phyloP scores from a whole-genome alignment of 345 rosid species.

The Corchorus olitorius region DNA sequence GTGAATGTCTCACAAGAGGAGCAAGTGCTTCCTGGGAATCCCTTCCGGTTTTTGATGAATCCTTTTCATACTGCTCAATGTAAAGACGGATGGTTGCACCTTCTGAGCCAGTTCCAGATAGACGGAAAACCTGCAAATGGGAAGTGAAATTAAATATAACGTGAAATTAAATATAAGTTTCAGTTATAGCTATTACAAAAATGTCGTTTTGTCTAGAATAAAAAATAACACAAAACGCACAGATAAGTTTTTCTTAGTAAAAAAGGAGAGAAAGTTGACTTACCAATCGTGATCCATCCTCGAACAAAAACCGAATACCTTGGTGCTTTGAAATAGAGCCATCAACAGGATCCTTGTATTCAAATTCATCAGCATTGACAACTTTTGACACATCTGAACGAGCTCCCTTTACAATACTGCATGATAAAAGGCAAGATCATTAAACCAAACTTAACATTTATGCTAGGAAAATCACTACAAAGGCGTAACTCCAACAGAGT shows the following conservation, averaged over 20 bases:
- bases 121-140: conserved; percentile 79
- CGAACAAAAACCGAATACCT: conserved; percentile 92
- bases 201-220: background rate
- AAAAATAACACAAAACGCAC: background rate
- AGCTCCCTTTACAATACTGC: conserved; percentile 71
- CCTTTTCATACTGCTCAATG: conserved; percentile 96
- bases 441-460: background rate
- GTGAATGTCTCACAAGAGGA: conserved; percentile 67
- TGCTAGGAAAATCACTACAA: background rate
- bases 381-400: conserved; percentile 74
- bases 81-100: conserved; percentile 98
- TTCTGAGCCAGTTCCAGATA: conserved; percentile 98
- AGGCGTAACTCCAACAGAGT: background rate
- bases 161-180: background rate
- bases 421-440: conserved; percentile 11
- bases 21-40: conserved; percentile 87
- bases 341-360: conserved; percentile 97
- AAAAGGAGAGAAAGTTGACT: conserved; percentile 23
- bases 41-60: conserved; percentile 84
- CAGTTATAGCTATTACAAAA: background rate
- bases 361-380: conserved; percentile 84
- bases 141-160: background rate
- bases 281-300: conserved; percentile 94
- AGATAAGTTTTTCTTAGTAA: background rate
- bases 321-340: conserved; percentile 94